Base-by-base conservation (phyloP, 2,329 filamentous ascomycete species). In the Diplodia mutila region DNA sequence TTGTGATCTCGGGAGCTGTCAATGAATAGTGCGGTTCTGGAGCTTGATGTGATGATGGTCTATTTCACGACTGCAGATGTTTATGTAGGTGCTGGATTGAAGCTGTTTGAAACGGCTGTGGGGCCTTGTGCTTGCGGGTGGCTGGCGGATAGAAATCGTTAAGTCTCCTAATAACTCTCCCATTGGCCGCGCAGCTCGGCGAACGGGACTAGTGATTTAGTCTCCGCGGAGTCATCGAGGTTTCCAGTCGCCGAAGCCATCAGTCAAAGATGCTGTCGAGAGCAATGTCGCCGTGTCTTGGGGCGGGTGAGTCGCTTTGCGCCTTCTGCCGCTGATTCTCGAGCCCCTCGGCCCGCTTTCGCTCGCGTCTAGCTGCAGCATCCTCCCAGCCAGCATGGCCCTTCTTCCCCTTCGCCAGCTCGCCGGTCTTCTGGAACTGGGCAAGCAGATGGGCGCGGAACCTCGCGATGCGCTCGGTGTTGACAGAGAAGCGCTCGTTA, bases 401-500 rank as follows among this genome's bases (percentile, higher is more conserved):
- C 34, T 73, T 71, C 57, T 79, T 77, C 39, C 73, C 69, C 65
- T 72, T 70, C 70, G 57, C 32, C 21, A 23, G 16, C 21, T 67
- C 61, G 46, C 48, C 49, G 48, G 46, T 52, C 49, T 49, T 16
- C 32, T 23, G 23, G 32, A 63, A 53, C 18, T 53, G 65, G 59
- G 76, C 66, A 75, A 76, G 71, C 51, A 92, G 78, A 7, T 86
- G 84, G 1, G 74, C 71, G 53, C 84, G 82, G 71, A 94, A 93
- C 51, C 90, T 83, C 57, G 83, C 83, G 69, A 91, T 93, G 54
- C 91, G 84, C 72, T 87, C 87, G 23, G 80, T 78, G 72, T 94
- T 95, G 75, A 90, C 87, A 9, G 75, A 79, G 73, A 95, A 94
- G 61, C 91, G 84, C 76, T 92, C 87, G 74, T 95, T 94, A 8